Percentiles rank a stretch among this genome's conserved stretches.
phyloP scores from a whole-genome alignment of 164 flowering plant species.

The Protea cynaroides region DNA sequence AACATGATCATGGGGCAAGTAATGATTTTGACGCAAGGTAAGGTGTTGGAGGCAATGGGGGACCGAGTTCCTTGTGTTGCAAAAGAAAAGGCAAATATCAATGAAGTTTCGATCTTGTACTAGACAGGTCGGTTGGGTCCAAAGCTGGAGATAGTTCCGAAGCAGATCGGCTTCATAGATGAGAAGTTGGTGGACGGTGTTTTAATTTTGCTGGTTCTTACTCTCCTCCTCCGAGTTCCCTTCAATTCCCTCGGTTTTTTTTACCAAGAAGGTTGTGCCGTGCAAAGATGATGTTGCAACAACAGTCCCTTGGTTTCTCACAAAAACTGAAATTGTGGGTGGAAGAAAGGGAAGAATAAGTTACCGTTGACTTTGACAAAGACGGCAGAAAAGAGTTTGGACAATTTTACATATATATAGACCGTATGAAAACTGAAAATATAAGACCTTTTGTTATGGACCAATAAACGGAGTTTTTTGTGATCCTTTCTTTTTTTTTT shows the following conservation, averaged over 20 bases:
- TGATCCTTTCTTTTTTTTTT: too few species aligned
- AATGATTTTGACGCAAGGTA: slow-evolving; percentile 12
- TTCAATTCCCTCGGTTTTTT: slow-evolving; percentile 13
- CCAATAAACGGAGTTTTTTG: too few species aligned
- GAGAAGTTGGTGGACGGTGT: background rate
- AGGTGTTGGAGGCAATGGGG: slow-evolving; percentile 1
- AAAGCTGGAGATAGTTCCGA: slow-evolving; percentile 12
- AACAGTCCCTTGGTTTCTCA: too few species aligned
- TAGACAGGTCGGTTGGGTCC: slow-evolving; percentile 10
- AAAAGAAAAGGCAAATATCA: background rate
- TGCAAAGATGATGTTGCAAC: slow-evolving; percentile 8
- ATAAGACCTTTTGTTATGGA: too few species aligned
- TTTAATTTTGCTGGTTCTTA: slow-evolving; percentile 10
- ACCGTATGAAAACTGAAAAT: too few species aligned
- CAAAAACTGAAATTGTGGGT: too few species aligned
- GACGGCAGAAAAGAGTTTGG: too few species aligned
- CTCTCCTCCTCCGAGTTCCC: slow-evolving; percentile 18
- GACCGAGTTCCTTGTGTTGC: background rate
- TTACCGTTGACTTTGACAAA: too few species aligned
- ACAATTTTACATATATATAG: too few species aligned
- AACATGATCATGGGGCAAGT: slow-evolving; percentile 11
- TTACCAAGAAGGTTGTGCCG: background rate
- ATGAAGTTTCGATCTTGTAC: background rate
- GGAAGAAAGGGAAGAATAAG: too few species aligned
- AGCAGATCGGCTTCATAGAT: slow-evolving; percentile 4